Evolutionary conservation across 2,329 filamentous ascomycete species (phyloP).

Genomic region (Triangularia verruculosa): DNA sequence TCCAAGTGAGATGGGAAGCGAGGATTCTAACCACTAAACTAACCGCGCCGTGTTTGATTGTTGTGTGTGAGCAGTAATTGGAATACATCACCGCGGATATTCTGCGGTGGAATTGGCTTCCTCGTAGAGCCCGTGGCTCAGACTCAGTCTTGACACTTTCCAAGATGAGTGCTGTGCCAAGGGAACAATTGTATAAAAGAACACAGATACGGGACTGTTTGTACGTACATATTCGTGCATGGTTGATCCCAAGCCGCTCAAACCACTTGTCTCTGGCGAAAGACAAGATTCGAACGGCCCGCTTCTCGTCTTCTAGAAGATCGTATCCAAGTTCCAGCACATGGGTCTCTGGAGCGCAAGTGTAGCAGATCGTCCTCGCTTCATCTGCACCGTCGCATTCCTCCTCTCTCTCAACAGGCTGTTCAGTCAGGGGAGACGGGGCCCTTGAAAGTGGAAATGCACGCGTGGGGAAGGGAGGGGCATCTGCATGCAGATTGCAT

Average conservation of each 20-base stretch:
- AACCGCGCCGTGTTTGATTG: conserved; percentile 8
- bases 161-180: background rate
- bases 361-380: background rate
- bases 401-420: background rate
- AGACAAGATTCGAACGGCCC: background rate
- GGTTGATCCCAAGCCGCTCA: background rate
- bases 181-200: no score
- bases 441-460: background rate
- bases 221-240: background rate
- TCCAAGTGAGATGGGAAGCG: conserved; percentile 14
- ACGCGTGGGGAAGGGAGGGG: conserved; percentile 2
- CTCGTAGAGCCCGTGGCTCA: no score
- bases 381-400: background rate
- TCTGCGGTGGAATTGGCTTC: no score
- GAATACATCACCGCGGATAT: no score
- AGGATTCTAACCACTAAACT: conserved; percentile 19
- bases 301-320: background rate
- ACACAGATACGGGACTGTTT: no score
- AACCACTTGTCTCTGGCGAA: background rate
- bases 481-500: background rate
- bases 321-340: background rate
- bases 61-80: background rate
- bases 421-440: background rate
- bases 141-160: background rate
- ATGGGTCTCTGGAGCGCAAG: background rate